phyloP scores from a whole-genome alignment of 164 flowering plant genomes.

The Chimonanthus salicifolius region DNA sequence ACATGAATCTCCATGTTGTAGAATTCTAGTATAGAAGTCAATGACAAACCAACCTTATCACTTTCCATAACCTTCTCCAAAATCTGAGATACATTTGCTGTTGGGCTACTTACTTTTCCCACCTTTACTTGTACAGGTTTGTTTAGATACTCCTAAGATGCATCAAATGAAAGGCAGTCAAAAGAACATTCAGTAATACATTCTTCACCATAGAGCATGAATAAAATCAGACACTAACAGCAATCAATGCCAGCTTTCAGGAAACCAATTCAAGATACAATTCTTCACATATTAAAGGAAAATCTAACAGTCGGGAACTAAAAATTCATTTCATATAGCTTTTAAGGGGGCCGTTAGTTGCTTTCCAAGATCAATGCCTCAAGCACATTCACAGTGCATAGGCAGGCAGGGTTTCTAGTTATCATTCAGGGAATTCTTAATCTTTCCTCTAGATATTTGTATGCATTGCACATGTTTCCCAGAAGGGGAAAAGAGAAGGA shows the following conservation, averaged over 20 bases:
- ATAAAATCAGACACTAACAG: neutral
- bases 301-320: neutral
- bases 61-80: conserved; percentile 47
- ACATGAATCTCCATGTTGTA: conserved; percentile 1
- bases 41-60: conserved; percentile 48
- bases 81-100: conserved; percentile 50
- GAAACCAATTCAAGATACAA: neutral
- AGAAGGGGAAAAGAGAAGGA: too few species aligned
- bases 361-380: neutral
- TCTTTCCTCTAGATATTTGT: too few species aligned
- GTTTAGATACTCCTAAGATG: conserved; percentile 44
- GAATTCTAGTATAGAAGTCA: neutral
- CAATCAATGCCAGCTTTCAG: neutral
- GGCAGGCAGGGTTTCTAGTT: too few species aligned
- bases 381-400: neutral
- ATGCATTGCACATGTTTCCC: too few species aligned
- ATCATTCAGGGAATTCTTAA: too few species aligned
- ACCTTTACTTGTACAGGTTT: conserved; percentile 61
- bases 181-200: neutral
- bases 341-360: neutral
- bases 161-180: neutral
- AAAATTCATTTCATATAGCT: neutral
- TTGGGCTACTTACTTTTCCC: conserved; percentile 64
- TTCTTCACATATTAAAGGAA: neutral
- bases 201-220: neutral